phyloP scores from a whole-genome alignment of 352 stramenopile species.

The Phytophthora aleatoria region DNA sequence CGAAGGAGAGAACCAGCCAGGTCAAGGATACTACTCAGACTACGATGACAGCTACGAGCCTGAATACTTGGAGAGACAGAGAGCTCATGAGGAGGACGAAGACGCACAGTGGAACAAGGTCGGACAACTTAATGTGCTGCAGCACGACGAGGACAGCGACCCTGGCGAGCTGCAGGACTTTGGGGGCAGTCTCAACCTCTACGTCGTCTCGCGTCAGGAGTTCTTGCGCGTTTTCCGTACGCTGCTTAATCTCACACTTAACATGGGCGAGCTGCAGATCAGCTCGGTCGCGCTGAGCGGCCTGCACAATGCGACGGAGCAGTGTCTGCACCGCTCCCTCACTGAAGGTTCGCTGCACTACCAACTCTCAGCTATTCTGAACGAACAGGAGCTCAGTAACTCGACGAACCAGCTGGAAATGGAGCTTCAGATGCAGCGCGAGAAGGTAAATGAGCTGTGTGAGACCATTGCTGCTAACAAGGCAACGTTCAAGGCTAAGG shows the following conservation, averaged over 20 bases:
- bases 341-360: constrained; percentile 63
- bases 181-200: constrained; percentile 45
- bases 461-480: constrained; percentile 62
- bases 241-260: constrained; percentile 38
- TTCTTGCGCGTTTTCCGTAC: constrained; percentile 62
- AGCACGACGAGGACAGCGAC: constrained; percentile 31
- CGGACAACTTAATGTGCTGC: constrained; percentile 40
- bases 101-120: constrained; percentile 55
- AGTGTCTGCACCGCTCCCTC: constrained; percentile 66
- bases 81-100: constrained; percentile 45
- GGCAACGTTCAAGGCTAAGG: constrained; percentile 62
- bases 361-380: constrained; percentile 55
- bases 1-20: constrained; percentile 46
- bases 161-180: constrained; percentile 32
- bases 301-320: constrained; percentile 77
- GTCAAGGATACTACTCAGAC: constrained; percentile 80
- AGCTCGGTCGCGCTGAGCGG: constrained; percentile 74
- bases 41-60: constrained; percentile 52
- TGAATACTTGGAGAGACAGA: constrained; percentile 26
- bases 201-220: constrained; percentile 68
- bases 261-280: constrained; percentile 51
- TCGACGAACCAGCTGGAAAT: constrained; percentile 41
- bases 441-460: constrained; percentile 68
- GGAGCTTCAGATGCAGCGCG: constrained; percentile 51
- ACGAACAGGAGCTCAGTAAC: constrained; percentile 48